Base-by-base conservation (phyloP, 1,284 basidiomycete species). In the Lentinula novae-zelandiae region DNA sequence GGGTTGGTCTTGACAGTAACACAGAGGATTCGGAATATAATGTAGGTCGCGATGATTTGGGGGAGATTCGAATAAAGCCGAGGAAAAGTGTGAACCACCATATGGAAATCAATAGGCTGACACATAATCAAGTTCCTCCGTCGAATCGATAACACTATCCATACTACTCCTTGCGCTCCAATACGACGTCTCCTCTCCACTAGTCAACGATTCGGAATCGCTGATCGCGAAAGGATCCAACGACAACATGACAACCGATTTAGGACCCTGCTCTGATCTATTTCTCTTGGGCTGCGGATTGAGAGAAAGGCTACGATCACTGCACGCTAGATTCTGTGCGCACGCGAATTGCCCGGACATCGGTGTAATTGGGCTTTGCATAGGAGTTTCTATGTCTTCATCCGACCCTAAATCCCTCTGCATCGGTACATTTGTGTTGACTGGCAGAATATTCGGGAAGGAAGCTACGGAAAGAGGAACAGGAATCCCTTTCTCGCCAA, bases 81-180 rank as follows among this genome's bases (percentile, higher is more conserved):
- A 27, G 27, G 27, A 27, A 4, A 27, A 27, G 27, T 4, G 27
- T 27, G 27, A 27, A 27, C 27, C 3, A 27, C 27, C 27, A 4
- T 27, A 27, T 27, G 20, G 17, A 46, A 44, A 9, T 22, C 17
- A 46, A 20, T 9, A 22, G 6, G 8, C 44, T 9, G 22, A 20
- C 17, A 20, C 2, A 46, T 46, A 9, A 46, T 27, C 27, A 27
- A 4, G 27, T 38, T 38, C 36, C 22, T 34, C 17, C 8, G 17
- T 10, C 17, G 44, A 22, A 46, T 46, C 44, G 49, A 33, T 8
- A 13, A 6, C 20, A 20, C 49, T 50, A 33, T 50, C 38, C 9
- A 54, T 22, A 13, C 53, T 42, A n/a, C 53, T 54, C 17, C 53
- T 39, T 39, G 53, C 53, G 22, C 53, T 54, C 53, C 53, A 54